A percentile compares a stretch with the other conserved stretches of the same genome.
These are phyloP conservation scores for Fusarium austroafricanum DNA, from an alignment of 2,329 filamentous ascomycete species.

Conservation along the genomic window DNA sequence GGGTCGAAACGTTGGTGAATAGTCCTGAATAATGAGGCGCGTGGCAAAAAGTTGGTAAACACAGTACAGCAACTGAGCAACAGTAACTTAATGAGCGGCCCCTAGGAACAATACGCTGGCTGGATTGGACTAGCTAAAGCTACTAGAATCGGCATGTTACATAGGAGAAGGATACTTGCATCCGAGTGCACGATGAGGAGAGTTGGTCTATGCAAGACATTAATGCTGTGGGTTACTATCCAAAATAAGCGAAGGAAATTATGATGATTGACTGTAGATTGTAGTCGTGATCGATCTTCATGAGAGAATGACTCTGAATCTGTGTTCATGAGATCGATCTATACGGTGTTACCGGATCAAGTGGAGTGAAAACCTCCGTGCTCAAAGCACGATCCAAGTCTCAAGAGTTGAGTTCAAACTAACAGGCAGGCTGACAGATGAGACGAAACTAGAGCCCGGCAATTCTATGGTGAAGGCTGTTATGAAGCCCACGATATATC, in stretches of 20 bases:
- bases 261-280: constrained; percentile 2
- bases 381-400: constrained; percentile 18
- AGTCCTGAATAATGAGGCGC: constrained; percentile 29
- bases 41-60: constrained; percentile 19
- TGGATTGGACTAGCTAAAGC: constrained; percentile 27
- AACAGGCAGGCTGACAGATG: neutral
- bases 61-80: neutral
- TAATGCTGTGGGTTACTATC: neutral
- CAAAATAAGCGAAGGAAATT: neutral
- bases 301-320: neutral
- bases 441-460: neutral
- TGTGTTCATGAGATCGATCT: constrained; percentile 7
- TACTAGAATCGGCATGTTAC: constrained; percentile 14
- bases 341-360: neutral
- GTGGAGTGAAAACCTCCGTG: constrained; percentile 7
- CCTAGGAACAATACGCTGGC: neutral
- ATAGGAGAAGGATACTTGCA: constrained; percentile 24
- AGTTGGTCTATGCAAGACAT: constrained; percentile 35
- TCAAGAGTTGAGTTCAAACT: constrained; percentile 1
- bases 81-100: neutral
- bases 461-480: neutral
- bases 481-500: neutral
- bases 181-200: constrained; percentile 29
- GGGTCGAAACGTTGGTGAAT: neutral
- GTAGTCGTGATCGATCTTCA: neutral